Conservation (phyloP, 2,329 filamentous ascomycete species). For the Endoconidiophora polonica region DNA sequence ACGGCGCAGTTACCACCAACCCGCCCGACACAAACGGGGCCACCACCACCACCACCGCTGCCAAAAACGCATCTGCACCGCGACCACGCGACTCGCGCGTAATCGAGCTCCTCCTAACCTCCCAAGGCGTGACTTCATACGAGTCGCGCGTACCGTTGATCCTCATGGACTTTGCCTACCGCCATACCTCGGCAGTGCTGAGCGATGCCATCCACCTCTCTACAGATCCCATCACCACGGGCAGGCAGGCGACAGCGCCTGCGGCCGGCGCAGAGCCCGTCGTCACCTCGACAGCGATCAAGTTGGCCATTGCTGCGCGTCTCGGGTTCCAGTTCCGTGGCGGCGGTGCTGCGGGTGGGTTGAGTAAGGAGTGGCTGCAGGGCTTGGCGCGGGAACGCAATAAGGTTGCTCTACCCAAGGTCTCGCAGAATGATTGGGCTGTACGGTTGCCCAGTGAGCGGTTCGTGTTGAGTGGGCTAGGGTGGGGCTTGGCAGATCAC, state of each 20-base stretch:
- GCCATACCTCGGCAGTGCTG: conserved; percentile 57
- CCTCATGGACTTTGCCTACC: conserved; percentile 74
- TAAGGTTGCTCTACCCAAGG: conserved; percentile 44
- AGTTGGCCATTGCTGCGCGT: conserved; percentile 54
- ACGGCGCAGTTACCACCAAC: conserved; percentile 13
- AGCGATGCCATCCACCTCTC: conserved; percentile 53
- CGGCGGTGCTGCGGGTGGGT: conserved; percentile 33
- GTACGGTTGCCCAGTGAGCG: conserved; percentile 49
- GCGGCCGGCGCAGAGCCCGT: conserved; percentile 31
- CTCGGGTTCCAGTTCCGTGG: conserved; percentile 53
- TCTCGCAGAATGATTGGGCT: conserved; percentile 50
- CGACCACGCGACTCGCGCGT: conserved; percentile 65
- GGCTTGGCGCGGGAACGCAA: conserved; percentile 60
- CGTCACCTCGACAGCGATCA: conserved; percentile 50
- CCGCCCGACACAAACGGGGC: neutral
- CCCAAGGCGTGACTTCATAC: conserved; percentile 63
- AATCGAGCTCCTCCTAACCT: conserved; percentile 63
- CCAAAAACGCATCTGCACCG: conserved; percentile 27
- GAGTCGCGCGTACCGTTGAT: conserved; percentile 69
- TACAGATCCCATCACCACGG: conserved; percentile 49
- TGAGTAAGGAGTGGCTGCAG: conserved; percentile 59
- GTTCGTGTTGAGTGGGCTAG: conserved; percentile 48
- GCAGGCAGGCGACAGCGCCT: conserved; percentile 31
- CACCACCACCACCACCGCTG: conserved; percentile 14
- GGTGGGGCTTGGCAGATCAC: conserved; percentile 45